Percentiles rank a stretch among this genome's conserved stretches.
phyloP scores from a whole-genome alignment of 768 basidiomycete species.

The Candolleomyces eurysporus region DNA sequence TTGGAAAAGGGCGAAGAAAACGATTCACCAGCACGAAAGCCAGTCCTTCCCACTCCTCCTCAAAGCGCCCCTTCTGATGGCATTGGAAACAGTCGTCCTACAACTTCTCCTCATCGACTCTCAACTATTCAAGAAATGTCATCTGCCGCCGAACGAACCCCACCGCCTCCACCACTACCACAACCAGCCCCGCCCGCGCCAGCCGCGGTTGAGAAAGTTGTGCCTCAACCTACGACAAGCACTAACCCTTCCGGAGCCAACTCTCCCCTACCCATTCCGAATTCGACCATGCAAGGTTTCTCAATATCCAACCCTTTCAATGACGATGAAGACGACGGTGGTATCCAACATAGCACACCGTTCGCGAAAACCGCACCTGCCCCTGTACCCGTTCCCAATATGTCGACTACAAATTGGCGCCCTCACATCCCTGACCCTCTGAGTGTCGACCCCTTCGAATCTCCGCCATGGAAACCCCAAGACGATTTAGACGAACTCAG shows the following conservation, averaged over 20 bases:
- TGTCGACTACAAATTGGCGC: conserved; percentile 1
- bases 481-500: conserved; percentile 15
- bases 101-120: conserved; percentile 19
- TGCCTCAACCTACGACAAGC: neutral
- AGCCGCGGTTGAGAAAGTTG: neutral
- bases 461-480: conserved; percentile 15
- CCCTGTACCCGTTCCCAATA: conserved; percentile 3
- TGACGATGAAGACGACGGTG: neutral
- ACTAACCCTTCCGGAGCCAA: conserved; percentile 7
- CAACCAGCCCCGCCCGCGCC: neutral
- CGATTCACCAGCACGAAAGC: conserved; percentile 25
- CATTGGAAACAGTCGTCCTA: conserved; percentile 17
- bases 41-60: conserved; percentile 37
- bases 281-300: conserved; percentile 16
- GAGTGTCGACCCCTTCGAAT: conserved; percentile 1
- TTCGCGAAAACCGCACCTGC: neutral
- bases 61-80: conserved; percentile 31
- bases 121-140: conserved; percentile 31
- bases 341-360: conserved; percentile 3
- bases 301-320: neutral
- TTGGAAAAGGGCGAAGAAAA: conserved; percentile 25
- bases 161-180: neutral
- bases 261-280: conserved; percentile 25
- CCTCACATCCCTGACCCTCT: neutral
- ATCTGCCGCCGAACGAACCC: conserved; percentile 16